Percentiles rank a stretch among this genome's conserved stretches.
These are phyloP conservation scores for Podaxis sp. DNA, from an alignment of 768 basidiomycete genomes.

Conservation along the genomic window DNA sequence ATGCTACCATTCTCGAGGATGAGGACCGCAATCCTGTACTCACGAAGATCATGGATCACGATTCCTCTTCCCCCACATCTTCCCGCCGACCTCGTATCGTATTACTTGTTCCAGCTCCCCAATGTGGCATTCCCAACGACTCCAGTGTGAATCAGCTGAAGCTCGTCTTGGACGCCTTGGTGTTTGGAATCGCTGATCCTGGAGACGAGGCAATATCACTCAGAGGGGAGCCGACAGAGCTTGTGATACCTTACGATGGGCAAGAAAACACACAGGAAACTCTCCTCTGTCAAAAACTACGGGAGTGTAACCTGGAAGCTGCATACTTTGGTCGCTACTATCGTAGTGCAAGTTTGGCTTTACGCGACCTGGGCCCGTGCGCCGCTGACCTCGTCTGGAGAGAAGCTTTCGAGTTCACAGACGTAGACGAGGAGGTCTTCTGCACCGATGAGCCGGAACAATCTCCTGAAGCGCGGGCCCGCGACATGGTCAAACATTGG, in stretches of 20 bases:
- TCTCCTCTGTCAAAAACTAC: slow-evolving; percentile 27
- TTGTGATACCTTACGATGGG: slow-evolving; percentile 19
- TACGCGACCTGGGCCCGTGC: slow-evolving; percentile 61
- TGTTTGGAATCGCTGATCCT: slow-evolving; percentile 35
- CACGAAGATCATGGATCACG: slow-evolving; percentile 44
- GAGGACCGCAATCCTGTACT: slow-evolving; percentile 34
- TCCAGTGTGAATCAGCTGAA: slow-evolving; percentile 39
- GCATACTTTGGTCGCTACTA: slow-evolving; percentile 41
- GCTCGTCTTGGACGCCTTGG: slow-evolving; percentile 36
- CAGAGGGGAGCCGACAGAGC: slow-evolving; percentile 45
- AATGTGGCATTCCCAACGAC: slow-evolving; percentile 28
- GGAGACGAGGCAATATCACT: slow-evolving; percentile 31
- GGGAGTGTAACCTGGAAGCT: slow-evolving; percentile 41
- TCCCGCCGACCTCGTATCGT: slow-evolving; percentile 44
- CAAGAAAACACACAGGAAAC: slow-evolving; percentile 1
- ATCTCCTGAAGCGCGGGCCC: slow-evolving; percentile 28
- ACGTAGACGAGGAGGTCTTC: slow-evolving; percentile 21
- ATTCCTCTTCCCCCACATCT: slow-evolving; percentile 37
- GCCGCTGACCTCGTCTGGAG: slow-evolving; percentile 74
- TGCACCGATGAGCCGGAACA: slow-evolving; percentile 33
- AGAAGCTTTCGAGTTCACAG: slow-evolving; percentile 43
- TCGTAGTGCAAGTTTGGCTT: slow-evolving; percentile 43
- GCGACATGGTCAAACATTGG: slow-evolving; percentile 56
- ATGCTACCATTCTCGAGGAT: slow-evolving; percentile 38
- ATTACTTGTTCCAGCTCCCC: slow-evolving; percentile 19